Evolutionary conservation across 257 asterid genomes (phyloP), one percentile per base, ranked within the genome.

Genomic region (Solanum chmielewskii): DNA sequence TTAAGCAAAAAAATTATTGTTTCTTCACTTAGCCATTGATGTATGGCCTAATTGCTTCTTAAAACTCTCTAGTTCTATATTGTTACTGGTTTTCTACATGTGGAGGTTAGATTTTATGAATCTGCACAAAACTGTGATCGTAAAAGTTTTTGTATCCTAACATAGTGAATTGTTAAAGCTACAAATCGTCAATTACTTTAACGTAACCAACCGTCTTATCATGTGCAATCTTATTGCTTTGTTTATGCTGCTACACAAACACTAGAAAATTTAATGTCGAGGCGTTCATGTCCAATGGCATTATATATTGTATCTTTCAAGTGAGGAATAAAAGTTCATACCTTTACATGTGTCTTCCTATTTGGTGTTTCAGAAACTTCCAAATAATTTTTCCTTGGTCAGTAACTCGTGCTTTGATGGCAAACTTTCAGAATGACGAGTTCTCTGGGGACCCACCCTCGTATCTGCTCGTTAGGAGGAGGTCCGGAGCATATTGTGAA

Each of bases 391-490:
- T 11, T 42, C 14, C 83, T 76, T 42, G 60, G 60, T n/a, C 83
- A 42, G 60, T 76, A 76, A 76, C 37, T 76, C 2, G 37, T 42
- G 14, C 4, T 76, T 42, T 12, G 59, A n/a, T 76, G 60, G 37
- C 59, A 76, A 21, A 20, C n/a, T 41, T 81, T 49, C 44, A 52
- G 70, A 52, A 95, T 93, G 98, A 89, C 95, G 84, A 91, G 92
- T 90, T 92, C 93, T 86, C 88, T 94, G 42, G 93, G 92, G 33
- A 89, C 93, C 92, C 91, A 91, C 75, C 94, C 92, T 86, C 90
- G 93, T 45, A 82, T 90, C 68, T 86, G 91, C 90, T 89, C 91
- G 71, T 89, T 89, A 64, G 89, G 91, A 9, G 90, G 89, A 10
- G 90, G 89, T 91, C 88, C 62, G 25, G 85, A 86, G 35, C 91